phyloP scores from a whole-genome alignment of 1,139 yeast species.

The Tardiomyces blankii region DNA sequence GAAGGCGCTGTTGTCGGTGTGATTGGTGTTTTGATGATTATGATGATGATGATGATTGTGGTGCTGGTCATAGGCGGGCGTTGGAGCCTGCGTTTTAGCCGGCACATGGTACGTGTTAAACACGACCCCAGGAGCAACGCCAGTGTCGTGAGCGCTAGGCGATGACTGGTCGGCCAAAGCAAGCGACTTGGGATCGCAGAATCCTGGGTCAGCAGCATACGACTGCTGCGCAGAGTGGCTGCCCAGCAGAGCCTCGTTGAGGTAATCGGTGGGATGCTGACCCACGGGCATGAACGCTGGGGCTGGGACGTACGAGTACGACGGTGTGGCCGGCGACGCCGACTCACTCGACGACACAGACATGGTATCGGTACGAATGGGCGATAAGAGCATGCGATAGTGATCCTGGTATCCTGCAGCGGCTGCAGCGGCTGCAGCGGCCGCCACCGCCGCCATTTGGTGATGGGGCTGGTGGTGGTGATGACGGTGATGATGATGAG shows the following conservation, averaged over 20 bases:
- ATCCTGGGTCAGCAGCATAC: conserved; percentile 2
- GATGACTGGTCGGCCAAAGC: conserved; percentile 6
- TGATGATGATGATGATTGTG: too few relatives aligned
- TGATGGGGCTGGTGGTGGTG: too few relatives aligned
- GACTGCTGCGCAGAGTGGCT: neutral
- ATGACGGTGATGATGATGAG: neutral
- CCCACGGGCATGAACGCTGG: neutral
- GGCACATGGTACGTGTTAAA: neutral
- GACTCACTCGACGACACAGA: neutral
- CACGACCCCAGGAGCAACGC: neutral
- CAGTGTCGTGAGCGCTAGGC: neutral
- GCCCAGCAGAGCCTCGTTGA: neutral
- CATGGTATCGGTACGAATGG: neutral
- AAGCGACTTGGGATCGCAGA: conserved; percentile 16
- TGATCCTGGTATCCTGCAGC: neutral
- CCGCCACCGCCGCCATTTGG: too few relatives aligned
- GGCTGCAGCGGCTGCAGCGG: too few relatives aligned
- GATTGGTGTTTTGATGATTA: too few relatives aligned
- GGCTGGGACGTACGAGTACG: neutral
- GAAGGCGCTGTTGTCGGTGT: conserved; percentile 2
- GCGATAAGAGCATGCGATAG: neutral
- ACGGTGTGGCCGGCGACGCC: neutral
- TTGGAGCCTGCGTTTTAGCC: too few relatives aligned
- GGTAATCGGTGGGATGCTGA: neutral
- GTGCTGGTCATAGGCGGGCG: too few relatives aligned